A percentile compares a stretch with the other conserved stretches of the same genome.
phyloP scores from a whole-genome alignment of 2,329 filamentous ascomycete genomes.

The Neonectria ditissima region DNA sequence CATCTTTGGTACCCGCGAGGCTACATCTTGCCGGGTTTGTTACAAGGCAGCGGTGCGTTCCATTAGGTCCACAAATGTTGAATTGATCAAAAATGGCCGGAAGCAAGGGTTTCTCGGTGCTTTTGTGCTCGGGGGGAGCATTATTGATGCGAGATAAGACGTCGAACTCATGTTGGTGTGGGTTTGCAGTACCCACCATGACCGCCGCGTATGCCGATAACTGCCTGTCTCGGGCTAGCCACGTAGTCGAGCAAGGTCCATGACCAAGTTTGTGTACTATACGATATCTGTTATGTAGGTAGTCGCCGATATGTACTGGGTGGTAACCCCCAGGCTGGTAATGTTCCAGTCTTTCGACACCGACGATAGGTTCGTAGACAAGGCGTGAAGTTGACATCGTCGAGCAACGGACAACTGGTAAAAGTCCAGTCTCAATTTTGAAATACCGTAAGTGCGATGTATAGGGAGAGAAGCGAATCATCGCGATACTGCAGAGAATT shows the following conservation, averaged over 20 bases:
- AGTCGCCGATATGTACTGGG: not conserved
- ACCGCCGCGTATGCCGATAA: not conserved
- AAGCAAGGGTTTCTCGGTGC: not conserved
- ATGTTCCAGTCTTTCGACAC: not conserved
- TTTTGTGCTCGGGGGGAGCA: not conserved
- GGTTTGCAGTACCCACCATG: not conserved
- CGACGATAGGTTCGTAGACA: not conserved
- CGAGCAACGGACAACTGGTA: not conserved
- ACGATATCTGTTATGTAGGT: not conserved
- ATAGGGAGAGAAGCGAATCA: not conserved
- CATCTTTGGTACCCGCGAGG: slow-evolving; percentile 36
- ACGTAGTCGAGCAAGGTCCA: not conserved
- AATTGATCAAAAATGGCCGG: not conserved
- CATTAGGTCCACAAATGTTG: not conserved
- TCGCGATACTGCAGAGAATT: not conserved
- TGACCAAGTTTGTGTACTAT: not conserved
- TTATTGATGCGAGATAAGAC: not conserved
- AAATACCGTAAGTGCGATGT: not conserved
- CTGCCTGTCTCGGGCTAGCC: not conserved
- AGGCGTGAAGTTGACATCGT: not conserved
- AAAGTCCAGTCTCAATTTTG: not conserved
- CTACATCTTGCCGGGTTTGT: slow-evolving; percentile 32
- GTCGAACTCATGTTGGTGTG: not conserved
- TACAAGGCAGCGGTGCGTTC: not conserved
- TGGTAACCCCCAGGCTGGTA: not conserved